Evolutionary conservation across 495 filamentous ascomycete genomes (phyloP).

Genomic region (Talaromyces adpressus): DNA sequence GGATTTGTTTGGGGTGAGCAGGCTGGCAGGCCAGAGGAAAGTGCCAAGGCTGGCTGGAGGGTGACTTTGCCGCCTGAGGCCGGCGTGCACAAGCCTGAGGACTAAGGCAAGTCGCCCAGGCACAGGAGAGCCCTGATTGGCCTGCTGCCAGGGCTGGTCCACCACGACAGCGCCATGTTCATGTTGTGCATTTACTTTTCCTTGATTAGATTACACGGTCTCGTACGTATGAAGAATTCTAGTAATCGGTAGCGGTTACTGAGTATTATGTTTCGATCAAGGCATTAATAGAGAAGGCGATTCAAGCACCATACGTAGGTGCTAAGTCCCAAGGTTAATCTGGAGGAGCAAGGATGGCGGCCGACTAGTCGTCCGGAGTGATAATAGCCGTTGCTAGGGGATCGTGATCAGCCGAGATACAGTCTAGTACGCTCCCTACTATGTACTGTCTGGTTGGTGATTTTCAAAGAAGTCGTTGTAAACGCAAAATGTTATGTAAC

Average conservation of each 20-base stretch:
- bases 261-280: too few species aligned
- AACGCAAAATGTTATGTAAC: background rate
- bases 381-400: background rate
- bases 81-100: background rate
- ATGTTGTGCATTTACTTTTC: background rate
- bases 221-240: background rate
- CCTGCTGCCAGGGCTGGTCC: background rate
- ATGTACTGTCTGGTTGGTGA: background rate
- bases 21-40: conserved; percentile 2
- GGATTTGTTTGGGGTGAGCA: conserved; percentile 8
- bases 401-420: background rate
- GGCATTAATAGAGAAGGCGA: background rate
- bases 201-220: background rate
- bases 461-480: background rate
- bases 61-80: background rate
- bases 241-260: background rate
- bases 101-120: conserved; percentile 1
- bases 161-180: background rate
- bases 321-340: background rate
- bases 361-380: background rate
- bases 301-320: background rate
- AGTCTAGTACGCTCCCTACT: too few species aligned
- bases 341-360: background rate
- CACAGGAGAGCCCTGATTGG: conserved; percentile 3
- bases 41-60: conserved; percentile 7